phyloP scores from a whole-genome alignment of 768 basidiomycete genomes.

The Suillus plorans region DNA sequence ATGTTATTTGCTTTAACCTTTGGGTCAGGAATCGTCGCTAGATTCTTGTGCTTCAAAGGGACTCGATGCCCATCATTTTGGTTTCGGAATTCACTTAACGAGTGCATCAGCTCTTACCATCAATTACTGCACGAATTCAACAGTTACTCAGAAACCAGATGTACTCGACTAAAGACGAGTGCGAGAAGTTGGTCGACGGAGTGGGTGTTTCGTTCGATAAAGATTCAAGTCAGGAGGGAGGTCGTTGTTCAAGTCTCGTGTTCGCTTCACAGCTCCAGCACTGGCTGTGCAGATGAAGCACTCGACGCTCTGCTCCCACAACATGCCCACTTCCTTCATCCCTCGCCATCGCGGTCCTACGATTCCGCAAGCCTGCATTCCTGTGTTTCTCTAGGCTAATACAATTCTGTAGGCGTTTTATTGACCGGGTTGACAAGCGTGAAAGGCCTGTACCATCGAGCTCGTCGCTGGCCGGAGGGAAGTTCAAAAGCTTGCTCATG shows the following conservation, averaged over 20 bases:
- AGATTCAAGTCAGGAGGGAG: not conserved
- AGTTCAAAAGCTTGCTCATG: constrained; percentile 86
- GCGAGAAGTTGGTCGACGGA: not conserved
- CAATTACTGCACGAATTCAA: not conserved
- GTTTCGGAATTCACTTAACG: not conserved
- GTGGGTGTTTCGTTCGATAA: not conserved
- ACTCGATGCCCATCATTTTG: not conserved
- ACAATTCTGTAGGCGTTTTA: constrained; percentile 6
- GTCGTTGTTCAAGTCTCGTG: not conserved
- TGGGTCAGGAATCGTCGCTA: not conserved
- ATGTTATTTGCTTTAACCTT: not conserved
- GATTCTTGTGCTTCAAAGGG: not conserved
- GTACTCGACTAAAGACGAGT: not conserved
- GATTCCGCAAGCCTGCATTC: not conserved
- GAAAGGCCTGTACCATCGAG: constrained; percentile 83
- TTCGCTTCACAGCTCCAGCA: too few relatives aligned
- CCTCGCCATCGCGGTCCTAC: not conserved
- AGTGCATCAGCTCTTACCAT: not conserved
- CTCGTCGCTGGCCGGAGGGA: constrained; percentile 66
- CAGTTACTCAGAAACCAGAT: not conserved
- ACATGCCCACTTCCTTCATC: too few relatives aligned
- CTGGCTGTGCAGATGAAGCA: too few relatives aligned
- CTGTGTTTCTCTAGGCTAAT: not conserved
- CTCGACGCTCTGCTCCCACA: too few relatives aligned
- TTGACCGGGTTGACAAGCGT: constrained; percentile 75